A percentile compares a stretch with the other conserved stretches of the same genome.
phyloP scores from a whole-genome alignment of 495 filamentous ascomycete species.

The Neurospora tetraspora region DNA sequence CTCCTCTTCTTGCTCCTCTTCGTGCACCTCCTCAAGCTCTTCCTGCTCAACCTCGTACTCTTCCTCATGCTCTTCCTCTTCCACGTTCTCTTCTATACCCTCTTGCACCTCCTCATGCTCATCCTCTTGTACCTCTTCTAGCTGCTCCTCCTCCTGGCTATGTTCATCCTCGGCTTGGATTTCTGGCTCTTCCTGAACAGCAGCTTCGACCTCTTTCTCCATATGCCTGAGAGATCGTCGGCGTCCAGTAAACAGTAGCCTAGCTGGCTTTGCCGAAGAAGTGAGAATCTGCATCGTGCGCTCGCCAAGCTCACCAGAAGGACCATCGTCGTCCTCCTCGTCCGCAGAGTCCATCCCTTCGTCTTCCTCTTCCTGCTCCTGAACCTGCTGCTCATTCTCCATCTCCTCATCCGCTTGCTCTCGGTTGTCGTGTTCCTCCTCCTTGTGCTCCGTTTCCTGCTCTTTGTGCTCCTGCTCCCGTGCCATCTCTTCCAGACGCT shows the following conservation, averaged over 20 bases:
- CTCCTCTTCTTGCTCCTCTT: not conserved
- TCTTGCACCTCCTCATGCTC: not conserved
- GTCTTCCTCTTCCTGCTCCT: not conserved
- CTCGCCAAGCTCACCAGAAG: not conserved
- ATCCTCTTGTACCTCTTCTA: not conserved
- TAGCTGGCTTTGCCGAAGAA: not conserved
- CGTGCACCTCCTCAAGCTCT: not conserved
- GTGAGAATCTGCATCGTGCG: not conserved
- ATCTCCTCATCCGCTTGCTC: not conserved
- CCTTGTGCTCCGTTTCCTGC: not conserved
- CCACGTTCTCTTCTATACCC: not conserved
- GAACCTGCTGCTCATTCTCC: not conserved
- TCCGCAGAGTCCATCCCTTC: constrained; percentile 6
- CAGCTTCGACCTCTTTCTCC: not conserved
- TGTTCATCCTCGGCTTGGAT: not conserved
- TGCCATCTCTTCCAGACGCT: not conserved
- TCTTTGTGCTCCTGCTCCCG: not conserved
- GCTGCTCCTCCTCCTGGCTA: not conserved
- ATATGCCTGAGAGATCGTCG: not conserved
- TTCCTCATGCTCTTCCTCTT: not conserved
- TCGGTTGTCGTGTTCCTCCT: not conserved
- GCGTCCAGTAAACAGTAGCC: not conserved
- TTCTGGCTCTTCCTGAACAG: not conserved
- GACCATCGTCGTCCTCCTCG: not conserved
- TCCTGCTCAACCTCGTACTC: not conserved